These are phyloP conservation scores for Zychaea mexicana DNA, from an alignment of 371 early-diverging fungal genomes.

Conservation along the genomic window DNA sequence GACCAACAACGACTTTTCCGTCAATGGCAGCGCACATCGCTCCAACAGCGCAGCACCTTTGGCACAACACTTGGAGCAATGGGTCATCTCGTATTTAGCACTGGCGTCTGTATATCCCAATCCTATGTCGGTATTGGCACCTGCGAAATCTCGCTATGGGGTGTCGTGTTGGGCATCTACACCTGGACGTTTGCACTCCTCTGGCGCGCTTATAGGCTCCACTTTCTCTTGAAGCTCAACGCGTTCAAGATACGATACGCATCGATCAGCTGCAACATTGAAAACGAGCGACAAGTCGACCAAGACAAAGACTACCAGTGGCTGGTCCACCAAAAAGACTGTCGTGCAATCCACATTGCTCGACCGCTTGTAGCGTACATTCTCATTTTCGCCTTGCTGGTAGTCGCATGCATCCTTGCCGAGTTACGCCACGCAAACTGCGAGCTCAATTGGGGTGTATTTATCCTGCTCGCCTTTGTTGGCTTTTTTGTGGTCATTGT, in stretches of 20 bases:
- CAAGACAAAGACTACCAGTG: constrained; percentile 29
- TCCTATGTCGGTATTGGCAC: constrained; percentile 7
- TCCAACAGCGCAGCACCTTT: constrained; percentile 30
- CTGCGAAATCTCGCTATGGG: constrained; percentile 35
- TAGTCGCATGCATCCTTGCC: constrained; percentile 16
- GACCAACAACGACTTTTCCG: constrained; percentile 2
- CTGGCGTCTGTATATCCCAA: constrained; percentile 22
- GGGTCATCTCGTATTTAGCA: constrained; percentile 38
- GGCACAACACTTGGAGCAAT: constrained; percentile 30
- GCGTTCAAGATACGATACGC: constrained; percentile 24
- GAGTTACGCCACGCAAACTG: constrained; percentile 20
- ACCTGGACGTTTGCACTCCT: constrained; percentile 40
- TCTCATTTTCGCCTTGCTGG: constrained; percentile 8
- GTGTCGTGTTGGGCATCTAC: constrained; percentile 29
- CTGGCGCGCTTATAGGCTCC: constrained; percentile 30
- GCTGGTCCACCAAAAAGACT: constrained; percentile 24
- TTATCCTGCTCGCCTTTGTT: constrained; percentile 10
- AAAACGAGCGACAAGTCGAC: not conserved
- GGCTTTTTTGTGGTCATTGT: constrained; percentile 26
- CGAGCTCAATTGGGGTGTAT: constrained; percentile 18
- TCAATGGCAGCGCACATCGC: constrained; percentile 12
- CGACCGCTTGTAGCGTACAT: constrained; percentile 13
- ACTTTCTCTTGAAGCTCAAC: constrained; percentile 30
- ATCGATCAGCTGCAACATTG: not conserved
- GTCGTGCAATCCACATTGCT: constrained; percentile 3